Conservation (phyloP, 106 monocot genomes). For the Dioscorea zingiberensis region DNA sequence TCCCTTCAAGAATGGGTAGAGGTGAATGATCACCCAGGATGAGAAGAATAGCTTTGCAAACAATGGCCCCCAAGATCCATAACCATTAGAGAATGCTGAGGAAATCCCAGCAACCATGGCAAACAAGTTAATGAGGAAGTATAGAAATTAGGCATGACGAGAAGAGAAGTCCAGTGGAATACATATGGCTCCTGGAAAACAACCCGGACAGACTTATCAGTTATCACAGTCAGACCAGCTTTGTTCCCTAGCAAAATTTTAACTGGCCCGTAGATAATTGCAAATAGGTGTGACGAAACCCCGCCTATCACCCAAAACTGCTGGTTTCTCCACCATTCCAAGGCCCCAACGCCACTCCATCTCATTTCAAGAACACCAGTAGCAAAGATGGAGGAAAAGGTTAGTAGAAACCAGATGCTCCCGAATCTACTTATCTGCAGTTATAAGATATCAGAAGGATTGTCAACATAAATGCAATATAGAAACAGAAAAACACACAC, state of each 20-base stretch:
- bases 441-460: not conserved
- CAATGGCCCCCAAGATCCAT: conserved; percentile 12
- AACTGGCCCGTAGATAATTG: conserved; percentile 14
- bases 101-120: conserved; percentile 22
- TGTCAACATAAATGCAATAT: not conserved
- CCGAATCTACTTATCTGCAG: conserved; percentile 15
- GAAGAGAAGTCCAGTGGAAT: conserved; percentile 23
- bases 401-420: conserved; percentile 16
- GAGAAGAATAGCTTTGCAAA: conserved; percentile 23
- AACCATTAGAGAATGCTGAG: not conserved
- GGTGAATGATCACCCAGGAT: conserved; percentile 25
- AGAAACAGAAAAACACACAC: conserved; percentile 11
- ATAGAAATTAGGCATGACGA: conserved; percentile 20
- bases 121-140: conserved; percentile 18
- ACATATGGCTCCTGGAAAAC: conserved; percentile 17
- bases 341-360: conserved; percentile 25
- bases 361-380: conserved; percentile 25
- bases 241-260: conserved; percentile 18
- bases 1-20: conserved; percentile 25
- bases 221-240: conserved; percentile 11
- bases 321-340: conserved; percentile 24
- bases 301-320: conserved; percentile 25
- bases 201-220: conserved; percentile 6
- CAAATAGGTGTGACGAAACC: conserved; percentile 19
- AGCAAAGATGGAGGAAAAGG: conserved; percentile 15